These are phyloP conservation scores for Coprinopsis cinerea DNA, from an alignment of 768 basidiomycete genomes.

Conservation along the genomic window DNA sequence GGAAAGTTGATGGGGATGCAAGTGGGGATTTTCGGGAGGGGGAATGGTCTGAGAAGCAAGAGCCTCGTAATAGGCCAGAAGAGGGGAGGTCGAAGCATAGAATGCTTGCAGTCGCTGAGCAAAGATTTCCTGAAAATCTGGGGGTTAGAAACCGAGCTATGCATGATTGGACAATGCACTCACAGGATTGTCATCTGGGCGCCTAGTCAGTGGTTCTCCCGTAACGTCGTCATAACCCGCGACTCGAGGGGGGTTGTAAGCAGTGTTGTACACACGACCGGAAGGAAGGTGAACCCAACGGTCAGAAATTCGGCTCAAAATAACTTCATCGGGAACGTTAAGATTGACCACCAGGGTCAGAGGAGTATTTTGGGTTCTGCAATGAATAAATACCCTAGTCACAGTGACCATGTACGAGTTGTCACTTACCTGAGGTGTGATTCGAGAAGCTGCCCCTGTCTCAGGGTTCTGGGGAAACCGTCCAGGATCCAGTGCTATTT, in stretches of 20 bases:
- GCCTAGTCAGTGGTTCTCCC: slow-evolving; percentile 80
- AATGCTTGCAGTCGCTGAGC: slow-evolving; percentile 70
- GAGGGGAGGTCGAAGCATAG: slow-evolving; percentile 73
- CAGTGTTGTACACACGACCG: slow-evolving; percentile 85
- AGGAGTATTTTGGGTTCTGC: slow-evolving; percentile 55
- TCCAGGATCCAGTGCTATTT: slow-evolving; percentile 85
- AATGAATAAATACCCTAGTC: slow-evolving; percentile 5
- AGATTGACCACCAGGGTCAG: slow-evolving; percentile 81
- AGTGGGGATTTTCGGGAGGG: slow-evolving; percentile 25
- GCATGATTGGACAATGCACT: slow-evolving; percentile 21
- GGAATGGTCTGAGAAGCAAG: slow-evolving; percentile 23
- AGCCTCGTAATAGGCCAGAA: slow-evolving; percentile 64
- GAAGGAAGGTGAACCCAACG: slow-evolving; percentile 87
- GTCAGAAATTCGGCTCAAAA: slow-evolving; percentile 81
- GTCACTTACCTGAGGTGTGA: slow-evolving; percentile 57
- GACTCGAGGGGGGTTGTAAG: slow-evolving; percentile 79
- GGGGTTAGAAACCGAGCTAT: slow-evolving; percentile 6
- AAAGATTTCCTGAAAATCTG: slow-evolving; percentile 61
- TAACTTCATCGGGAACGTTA: slow-evolving; percentile 83
- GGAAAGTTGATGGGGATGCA: slow-evolving; percentile 48
- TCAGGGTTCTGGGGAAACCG: slow-evolving; percentile 85
- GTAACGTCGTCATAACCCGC: slow-evolving; percentile 81
- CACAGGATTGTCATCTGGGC: slow-evolving; percentile 88
- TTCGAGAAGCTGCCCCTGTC: slow-evolving; percentile 79
- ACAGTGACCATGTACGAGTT: background rate